A percentile compares a stretch with the other conserved stretches of the same genome.
These are phyloP conservation scores for Pythium rhizo-oryzae DNA, from an alignment of 352 stramenopile genomes.

Conservation along the genomic window DNA sequence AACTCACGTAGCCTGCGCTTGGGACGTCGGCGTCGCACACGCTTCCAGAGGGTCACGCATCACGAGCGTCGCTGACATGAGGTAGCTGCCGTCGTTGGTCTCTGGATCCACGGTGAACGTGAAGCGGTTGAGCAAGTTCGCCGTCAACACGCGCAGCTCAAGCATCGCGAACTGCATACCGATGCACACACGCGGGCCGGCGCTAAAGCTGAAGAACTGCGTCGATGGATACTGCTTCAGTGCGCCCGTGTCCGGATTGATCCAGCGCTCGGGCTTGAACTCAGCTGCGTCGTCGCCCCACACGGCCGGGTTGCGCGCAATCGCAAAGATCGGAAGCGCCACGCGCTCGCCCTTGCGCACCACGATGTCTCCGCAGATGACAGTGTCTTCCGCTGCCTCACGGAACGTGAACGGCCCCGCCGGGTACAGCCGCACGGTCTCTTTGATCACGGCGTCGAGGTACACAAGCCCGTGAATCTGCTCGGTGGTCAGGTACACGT, in stretches of 20 bases:
- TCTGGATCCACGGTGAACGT: conserved; percentile 16
- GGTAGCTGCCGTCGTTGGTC: conserved; percentile 13
- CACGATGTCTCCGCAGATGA: conserved; percentile 35
- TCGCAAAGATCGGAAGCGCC: conserved; percentile 31
- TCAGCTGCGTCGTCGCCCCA: conserved; percentile 57
- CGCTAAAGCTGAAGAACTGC: conserved; percentile 48
- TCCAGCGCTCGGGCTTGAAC: conserved; percentile 64
- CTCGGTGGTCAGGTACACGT: conserved; percentile 37
- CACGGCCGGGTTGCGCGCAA: conserved; percentile 29
- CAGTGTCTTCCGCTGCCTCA: conserved; percentile 53
- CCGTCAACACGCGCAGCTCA: conserved; percentile 28
- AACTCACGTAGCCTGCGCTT: not conserved
- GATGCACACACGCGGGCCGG: conserved; percentile 44
- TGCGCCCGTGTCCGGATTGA: conserved; percentile 30
- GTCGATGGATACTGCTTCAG: conserved; percentile 14
- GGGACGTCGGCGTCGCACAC: not conserved
- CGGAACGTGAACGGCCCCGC: conserved; percentile 59
- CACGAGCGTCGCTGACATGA: not conserved
- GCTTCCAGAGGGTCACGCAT: not conserved
- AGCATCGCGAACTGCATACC: conserved; percentile 53
- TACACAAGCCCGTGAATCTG: conserved; percentile 53
- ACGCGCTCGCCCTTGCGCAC: conserved; percentile 30
- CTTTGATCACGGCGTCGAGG: conserved; percentile 55
- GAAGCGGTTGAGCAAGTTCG: conserved; percentile 16
- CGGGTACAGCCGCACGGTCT: conserved; percentile 70